phyloP scores from a whole-genome alignment of 148 eudicot species.

The Nyssa sinensis region DNA sequence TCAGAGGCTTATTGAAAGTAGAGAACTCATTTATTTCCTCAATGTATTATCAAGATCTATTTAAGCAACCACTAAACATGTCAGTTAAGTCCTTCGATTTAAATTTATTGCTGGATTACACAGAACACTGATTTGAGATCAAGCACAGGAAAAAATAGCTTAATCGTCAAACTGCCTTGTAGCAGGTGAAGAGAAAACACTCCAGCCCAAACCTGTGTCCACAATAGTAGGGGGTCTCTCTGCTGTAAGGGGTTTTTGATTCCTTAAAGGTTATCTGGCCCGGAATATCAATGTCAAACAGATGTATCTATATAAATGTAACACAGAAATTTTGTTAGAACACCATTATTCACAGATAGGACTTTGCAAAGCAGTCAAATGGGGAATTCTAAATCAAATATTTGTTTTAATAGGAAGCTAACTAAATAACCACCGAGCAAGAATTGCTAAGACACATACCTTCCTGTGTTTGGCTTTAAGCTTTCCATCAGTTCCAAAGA shows the following conservation, averaged over 20 bases:
- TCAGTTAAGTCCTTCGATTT: neutral
- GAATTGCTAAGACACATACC: slow-evolving; percentile 32
- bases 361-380: neutral
- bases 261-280: slow-evolving; percentile 74
- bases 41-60: neutral
- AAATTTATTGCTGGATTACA: neutral
- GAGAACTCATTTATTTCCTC: neutral
- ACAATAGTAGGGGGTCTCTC: slow-evolving; percentile 73
- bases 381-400: neutral
- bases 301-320: slow-evolving; percentile 55
- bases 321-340: neutral
- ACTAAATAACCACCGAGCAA: neutral
- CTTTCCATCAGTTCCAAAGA: slow-evolving; percentile 74
- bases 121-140: neutral
- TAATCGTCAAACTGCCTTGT: neutral
- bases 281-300: slow-evolving; percentile 83
- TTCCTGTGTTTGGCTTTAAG: slow-evolving; percentile 84
- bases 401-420: neutral
- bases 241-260: slow-evolving; percentile 64
- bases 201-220: slow-evolving; percentile 76
- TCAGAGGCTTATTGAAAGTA: neutral
- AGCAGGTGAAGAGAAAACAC: slow-evolving; percentile 2
- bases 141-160: neutral
- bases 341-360: neutral
- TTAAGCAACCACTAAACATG: neutral